Evolutionary conservation across 2,329 filamentous ascomycete genomes (phyloP).

Genomic region (Trichophyton verrucosum): DNA sequence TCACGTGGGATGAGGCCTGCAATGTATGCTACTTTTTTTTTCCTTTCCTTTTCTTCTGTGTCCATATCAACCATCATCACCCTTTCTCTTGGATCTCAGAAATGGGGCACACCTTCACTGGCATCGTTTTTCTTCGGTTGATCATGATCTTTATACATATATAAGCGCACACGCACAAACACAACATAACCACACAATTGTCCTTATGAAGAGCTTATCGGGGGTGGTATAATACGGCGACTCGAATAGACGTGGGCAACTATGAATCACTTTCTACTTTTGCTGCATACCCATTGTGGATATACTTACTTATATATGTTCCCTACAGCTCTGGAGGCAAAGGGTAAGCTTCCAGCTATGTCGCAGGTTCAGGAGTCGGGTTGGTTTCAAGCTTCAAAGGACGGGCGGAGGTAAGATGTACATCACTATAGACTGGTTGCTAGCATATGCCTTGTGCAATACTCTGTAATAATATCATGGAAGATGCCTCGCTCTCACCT

Average conservation of each 20-base stretch:
- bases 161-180: not conserved
- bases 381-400: not conserved
- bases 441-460: too few relatives aligned
- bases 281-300: not conserved
- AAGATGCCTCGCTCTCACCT: too few relatives aligned
- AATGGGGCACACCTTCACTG: slow-evolving; percentile 5
- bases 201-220: not conserved
- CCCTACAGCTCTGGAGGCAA: not conserved
- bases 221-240: not conserved
- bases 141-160: not conserved
- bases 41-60: slow-evolving; percentile 13
- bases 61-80: slow-evolving; percentile 4
- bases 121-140: slow-evolving; percentile 9
- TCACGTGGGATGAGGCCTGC: not conserved
- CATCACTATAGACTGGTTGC: not conserved
- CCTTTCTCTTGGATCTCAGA: slow-evolving; percentile 1
- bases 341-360: not conserved
- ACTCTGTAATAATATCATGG: too few relatives aligned
- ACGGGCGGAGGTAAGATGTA: not conserved
- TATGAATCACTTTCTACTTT: not conserved
- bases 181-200: not conserved
- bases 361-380: not conserved
- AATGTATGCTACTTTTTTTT: slow-evolving; percentile 7
- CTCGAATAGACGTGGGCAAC: not conserved
- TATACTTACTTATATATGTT: not conserved